These are phyloP conservation scores for Mollisiaceae sp. DNA, from an alignment of 2,329 filamentous ascomycete species.

Conservation along the genomic window DNA sequence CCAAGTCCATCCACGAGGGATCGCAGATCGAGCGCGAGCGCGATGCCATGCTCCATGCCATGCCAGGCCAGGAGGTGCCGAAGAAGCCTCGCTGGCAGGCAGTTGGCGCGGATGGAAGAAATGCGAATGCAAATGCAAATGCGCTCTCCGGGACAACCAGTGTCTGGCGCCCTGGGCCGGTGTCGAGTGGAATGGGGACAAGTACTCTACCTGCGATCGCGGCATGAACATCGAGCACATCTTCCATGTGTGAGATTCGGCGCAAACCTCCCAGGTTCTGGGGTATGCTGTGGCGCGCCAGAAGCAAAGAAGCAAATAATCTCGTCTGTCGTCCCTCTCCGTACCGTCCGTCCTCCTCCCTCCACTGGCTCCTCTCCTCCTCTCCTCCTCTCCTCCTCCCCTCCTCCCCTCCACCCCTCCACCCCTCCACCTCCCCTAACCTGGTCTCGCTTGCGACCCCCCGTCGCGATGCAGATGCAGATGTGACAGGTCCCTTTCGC, in stretches of 20 bases:
- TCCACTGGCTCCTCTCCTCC: too few species aligned
- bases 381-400: too few species aligned
- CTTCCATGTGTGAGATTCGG: constrained; percentile 4
- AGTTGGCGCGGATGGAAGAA: background rate
- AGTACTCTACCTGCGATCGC: background rate
- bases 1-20: background rate
- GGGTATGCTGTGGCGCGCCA: constrained; percentile 1
- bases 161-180: background rate
- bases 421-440: background rate
- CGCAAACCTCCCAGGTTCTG: constrained; percentile 1
- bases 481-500: constrained; percentile 17
- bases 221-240: constrained; percentile 1
- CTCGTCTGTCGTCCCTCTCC: too few species aligned
- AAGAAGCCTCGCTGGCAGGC: background rate
- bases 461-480: background rate
- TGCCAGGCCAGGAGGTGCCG: too few species aligned
- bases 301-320: constrained; percentile 6
- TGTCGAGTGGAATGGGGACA: background rate
- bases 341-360: too few species aligned
- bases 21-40: background rate
- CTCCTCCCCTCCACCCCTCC: too few species aligned
- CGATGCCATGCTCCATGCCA: too few species aligned
- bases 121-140: background rate
- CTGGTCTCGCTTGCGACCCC: constrained; percentile 10
- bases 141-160: background rate